phyloP scores from a whole-genome alignment of 495 filamentous ascomycete species.

The Emericellopsis terricola region DNA sequence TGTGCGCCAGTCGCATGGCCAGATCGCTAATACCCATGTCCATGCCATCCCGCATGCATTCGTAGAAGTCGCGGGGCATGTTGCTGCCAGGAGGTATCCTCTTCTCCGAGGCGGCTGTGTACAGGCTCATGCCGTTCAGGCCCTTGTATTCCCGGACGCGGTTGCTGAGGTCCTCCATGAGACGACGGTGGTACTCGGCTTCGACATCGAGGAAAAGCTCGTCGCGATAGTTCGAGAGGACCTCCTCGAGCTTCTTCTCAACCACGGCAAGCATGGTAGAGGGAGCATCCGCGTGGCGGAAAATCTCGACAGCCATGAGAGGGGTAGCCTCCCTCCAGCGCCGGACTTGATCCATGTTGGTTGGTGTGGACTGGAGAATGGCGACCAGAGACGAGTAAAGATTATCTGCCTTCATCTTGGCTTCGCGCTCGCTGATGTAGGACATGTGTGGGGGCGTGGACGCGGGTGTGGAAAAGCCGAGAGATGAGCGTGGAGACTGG shows the following conservation, averaged over 20 bases:
- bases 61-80: slow-evolving; percentile 7
- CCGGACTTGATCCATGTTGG: slow-evolving; percentile 12
- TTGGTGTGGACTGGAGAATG: slow-evolving; percentile 21
- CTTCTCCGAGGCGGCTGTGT: slow-evolving; percentile 29
- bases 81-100: slow-evolving; percentile 11
- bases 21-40: slow-evolving; percentile 44
- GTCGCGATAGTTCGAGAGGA: slow-evolving; percentile 14
- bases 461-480: slow-evolving; percentile 15
- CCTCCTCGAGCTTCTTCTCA: slow-evolving; percentile 19
- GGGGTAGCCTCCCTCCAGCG: slow-evolving; percentile 23
- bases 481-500: slow-evolving; percentile 27
- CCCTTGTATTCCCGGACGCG: slow-evolving; percentile 29
- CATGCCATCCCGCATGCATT: slow-evolving; percentile 17
- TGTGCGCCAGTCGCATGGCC: slow-evolving; percentile 56
- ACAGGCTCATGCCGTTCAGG: slow-evolving; percentile 29
- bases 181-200: slow-evolving; percentile 17
- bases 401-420: slow-evolving; percentile 13
- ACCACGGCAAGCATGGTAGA: slow-evolving; percentile 22
- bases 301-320: slow-evolving; percentile 30
- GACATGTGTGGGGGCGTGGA: too few relatives aligned
- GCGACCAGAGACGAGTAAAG: slow-evolving; percentile 27
- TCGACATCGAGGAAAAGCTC: slow-evolving; percentile 22
- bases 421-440: slow-evolving; percentile 15
- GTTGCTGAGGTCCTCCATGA: slow-evolving; percentile 22
- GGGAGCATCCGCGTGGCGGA: slow-evolving; percentile 28